Evolutionary conservation across 352 stramenopile species (phyloP), one percentile per base, ranked within the genome.

Genomic region (Pythium guiyangense): DNA sequence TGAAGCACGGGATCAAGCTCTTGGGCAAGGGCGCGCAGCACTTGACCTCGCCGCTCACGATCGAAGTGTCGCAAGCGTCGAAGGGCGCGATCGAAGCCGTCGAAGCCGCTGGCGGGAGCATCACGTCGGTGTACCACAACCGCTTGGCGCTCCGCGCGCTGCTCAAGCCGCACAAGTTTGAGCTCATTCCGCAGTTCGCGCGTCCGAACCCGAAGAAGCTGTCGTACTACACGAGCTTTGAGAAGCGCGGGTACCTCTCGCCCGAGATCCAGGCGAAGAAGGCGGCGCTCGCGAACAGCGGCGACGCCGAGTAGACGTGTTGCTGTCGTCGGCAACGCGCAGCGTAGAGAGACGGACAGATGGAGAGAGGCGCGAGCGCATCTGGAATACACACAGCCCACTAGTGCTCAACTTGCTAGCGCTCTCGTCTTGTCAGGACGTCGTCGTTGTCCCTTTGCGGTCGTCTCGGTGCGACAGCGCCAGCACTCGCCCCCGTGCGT

Each of bases 101-200:
- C n/a, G 97, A 99, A 67, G 74, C 67, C 4, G 81, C 74, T 10
- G 97, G 97, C 48, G 97, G 97, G 47, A 97, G 79, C 64, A 94
- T 99, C 57, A 96, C 83, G 12, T 97, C 92, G 15, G 90, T 97
- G n/a, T 97, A 99, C 82, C 96, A 98, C 79, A 99, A 99, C 84
- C 75, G 88, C 40, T 74, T 99, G 58, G 95, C 84, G 27, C 75
- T 99, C 40, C 84, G 96, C 47, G 90, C 91, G 45, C 69, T 98
- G 52, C 79, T 99, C 43, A 95, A 95, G 74, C 97, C 97, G 31
- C 70, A 99, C 65, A 99, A 99, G 74, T 99, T 98, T 62, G 86
- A 97, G 59, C 78, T 77, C 27, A 69, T 99, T 31, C 96, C 96
- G 31, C 92, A 93, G 74, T 78, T 86, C 51, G 96, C 97, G 18